Evolutionary conservation across 352 stramenopile species (phyloP).

Genomic region (Aphanomyces stellatus): DNA sequence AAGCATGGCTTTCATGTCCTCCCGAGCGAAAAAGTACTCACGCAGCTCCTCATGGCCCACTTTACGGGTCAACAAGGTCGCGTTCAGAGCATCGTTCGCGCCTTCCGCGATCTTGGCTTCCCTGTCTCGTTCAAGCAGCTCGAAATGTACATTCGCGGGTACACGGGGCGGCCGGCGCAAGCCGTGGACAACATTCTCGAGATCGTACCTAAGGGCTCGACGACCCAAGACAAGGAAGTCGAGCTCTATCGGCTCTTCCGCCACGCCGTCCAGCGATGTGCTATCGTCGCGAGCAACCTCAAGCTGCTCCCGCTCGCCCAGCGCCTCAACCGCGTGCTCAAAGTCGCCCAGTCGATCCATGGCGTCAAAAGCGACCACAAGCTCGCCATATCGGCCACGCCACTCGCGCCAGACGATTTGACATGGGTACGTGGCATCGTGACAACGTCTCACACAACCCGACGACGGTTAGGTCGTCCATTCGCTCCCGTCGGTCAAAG

Average conservation of each 20-base stretch:
- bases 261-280: constrained; percentile 38
- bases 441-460: not conserved
- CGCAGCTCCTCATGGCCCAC: constrained; percentile 44
- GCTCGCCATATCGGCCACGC: constrained; percentile 5
- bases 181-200: constrained; percentile 44
- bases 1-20: constrained; percentile 65
- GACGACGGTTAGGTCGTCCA: not conserved
- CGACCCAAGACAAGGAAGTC: constrained; percentile 44
- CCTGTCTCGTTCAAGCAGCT: constrained; percentile 64
- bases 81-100: constrained; percentile 40
- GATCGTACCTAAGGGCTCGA: constrained; percentile 40
- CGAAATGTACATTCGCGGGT: constrained; percentile 62
- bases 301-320: constrained; percentile 36
- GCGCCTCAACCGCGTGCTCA: constrained; percentile 34
- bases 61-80: constrained; percentile 68
- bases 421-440: not conserved
- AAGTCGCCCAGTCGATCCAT: not conserved
- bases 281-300: constrained; percentile 55
- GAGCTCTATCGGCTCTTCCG: constrained; percentile 34
- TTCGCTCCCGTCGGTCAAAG: constrained; percentile 26
- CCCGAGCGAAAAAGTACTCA: constrained; percentile 35
- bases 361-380: constrained; percentile 10
- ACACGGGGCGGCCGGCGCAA: constrained; percentile 57
- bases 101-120: constrained; percentile 38
- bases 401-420: not conserved